Conservation (phyloP, 192 early-diverging fungal genomes). For the Linnemannia zychae region DNA sequence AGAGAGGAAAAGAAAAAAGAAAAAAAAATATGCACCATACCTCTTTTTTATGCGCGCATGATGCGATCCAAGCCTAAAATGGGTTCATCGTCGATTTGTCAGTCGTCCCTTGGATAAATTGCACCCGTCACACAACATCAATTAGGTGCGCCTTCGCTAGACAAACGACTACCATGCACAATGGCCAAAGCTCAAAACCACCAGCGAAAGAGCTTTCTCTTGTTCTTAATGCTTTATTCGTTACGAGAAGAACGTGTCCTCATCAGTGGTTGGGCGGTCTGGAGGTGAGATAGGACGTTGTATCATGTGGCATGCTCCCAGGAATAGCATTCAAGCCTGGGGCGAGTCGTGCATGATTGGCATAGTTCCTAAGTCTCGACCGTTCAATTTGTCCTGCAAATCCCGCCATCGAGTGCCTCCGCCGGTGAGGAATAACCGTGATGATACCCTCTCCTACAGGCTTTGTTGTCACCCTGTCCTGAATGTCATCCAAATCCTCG, state of each 20-base stretch:
- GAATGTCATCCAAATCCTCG: conserved; percentile 31
- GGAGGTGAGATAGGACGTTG: neutral
- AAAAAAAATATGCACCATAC: neutral
- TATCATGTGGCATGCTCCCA: conserved; percentile 17
- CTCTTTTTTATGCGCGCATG: neutral
- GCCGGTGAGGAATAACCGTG: conserved; percentile 46
- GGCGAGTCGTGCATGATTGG: conserved; percentile 2
- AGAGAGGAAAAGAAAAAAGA: neutral
- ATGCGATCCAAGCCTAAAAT: neutral
- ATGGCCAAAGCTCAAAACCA: neutral
- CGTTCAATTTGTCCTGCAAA: conserved; percentile 37
- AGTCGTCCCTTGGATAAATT: neutral
- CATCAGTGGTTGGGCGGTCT: neutral
- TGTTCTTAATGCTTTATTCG: neutral
- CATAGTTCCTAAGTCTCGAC: conserved; percentile 19
- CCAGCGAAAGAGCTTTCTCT: neutral
- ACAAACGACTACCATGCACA: neutral
- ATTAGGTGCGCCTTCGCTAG: no score
- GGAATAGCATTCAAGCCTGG: conserved; percentile 20
- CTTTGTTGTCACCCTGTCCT: conserved; percentile 43
- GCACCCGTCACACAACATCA: no score
- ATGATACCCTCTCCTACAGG: conserved; percentile 50
- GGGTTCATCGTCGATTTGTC: conserved; percentile 5
- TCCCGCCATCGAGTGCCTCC: conserved; percentile 42
- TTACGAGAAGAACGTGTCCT: neutral